Percentiles rank a stretch among this genome's conserved stretches.
Evolutionary conservation across 495 filamentous ascomycete genomes (phyloP).

Genomic region (Aspergillus bertholletiae): DNA sequence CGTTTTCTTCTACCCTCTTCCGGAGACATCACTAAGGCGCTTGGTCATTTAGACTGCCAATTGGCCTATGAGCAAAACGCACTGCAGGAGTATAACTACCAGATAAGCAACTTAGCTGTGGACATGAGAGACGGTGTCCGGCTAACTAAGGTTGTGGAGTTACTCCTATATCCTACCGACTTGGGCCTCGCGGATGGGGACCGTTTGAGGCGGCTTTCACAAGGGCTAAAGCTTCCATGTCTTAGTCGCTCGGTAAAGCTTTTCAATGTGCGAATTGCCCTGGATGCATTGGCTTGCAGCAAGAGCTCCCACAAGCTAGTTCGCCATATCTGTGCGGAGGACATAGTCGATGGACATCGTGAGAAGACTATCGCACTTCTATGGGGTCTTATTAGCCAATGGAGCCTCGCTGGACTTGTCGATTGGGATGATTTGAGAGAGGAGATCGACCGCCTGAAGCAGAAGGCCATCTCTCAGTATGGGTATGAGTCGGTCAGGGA

Average conservation of each 20-base stretch:
- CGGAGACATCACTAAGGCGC: slow-evolving; percentile 52
- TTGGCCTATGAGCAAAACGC: slow-evolving; percentile 51
- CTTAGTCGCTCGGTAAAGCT: slow-evolving; percentile 55
- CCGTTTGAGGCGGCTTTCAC: slow-evolving; percentile 46
- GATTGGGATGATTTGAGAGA: slow-evolving; percentile 51
- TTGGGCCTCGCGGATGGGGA: slow-evolving; percentile 1
- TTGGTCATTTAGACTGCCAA: slow-evolving; percentile 57
- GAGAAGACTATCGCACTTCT: slow-evolving; percentile 64
- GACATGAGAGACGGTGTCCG: slow-evolving; percentile 64
- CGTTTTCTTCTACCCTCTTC: slow-evolving; percentile 55
- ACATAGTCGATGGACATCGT: slow-evolving; percentile 64
- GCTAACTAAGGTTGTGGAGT: slow-evolving; percentile 57
- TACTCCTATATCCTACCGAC: slow-evolving; percentile 48
- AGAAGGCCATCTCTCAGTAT: slow-evolving; percentile 19
- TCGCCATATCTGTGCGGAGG: slow-evolving; percentile 48
- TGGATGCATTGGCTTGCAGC: slow-evolving; percentile 47
- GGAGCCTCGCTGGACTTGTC: slow-evolving; percentile 51
- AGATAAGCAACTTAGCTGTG: slow-evolving; percentile 57
- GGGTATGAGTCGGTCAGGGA: slow-evolving; percentile 16
- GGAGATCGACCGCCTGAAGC: slow-evolving; percentile 46
- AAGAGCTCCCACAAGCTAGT: slow-evolving; percentile 30
- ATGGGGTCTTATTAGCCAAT: slow-evolving; percentile 58
- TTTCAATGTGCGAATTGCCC: slow-evolving; percentile 58
- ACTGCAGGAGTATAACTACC: slow-evolving; percentile 57
- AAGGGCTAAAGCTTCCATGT: slow-evolving; percentile 58